Evolutionary conservation across 306 rosid species (phyloP).

Genomic region (Carpinus viminea): DNA sequence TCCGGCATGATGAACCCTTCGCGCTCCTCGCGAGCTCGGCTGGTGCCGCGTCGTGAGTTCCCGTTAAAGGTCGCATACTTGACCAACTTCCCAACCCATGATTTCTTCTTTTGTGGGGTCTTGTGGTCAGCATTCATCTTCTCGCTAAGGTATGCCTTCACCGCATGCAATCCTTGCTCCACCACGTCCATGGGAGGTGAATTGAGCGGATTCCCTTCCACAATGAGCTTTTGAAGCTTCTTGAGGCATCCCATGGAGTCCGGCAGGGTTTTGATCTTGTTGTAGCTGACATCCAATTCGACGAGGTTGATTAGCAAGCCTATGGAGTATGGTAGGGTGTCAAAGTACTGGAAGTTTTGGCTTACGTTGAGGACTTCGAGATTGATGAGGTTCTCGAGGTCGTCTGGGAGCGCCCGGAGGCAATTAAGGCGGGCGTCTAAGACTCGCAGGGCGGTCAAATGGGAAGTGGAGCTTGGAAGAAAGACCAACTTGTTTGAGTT

Average conservation of each 20-base stretch:
- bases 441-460: conserved; percentile 50
- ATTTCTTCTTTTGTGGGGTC: conserved; percentile 53
- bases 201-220: conserved; percentile 75
- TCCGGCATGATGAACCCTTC: conserved; percentile 51
- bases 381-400: conserved; percentile 78
- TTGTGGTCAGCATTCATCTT: conserved; percentile 54
- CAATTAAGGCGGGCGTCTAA: conserved; percentile 80
- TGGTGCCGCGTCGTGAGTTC: not conserved
- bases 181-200: conserved; percentile 68
- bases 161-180: conserved; percentile 60
- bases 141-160: conserved; percentile 61
- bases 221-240: conserved; percentile 58
- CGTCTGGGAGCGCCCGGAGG: conserved; percentile 67
- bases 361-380: conserved; percentile 75
- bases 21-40: conserved; percentile 31
- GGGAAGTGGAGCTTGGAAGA: conserved; percentile 66
- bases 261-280: conserved; percentile 53
- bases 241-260: conserved; percentile 75
- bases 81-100: conserved; percentile 69
- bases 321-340: conserved; percentile 65
- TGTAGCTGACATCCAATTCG: conserved; percentile 82
- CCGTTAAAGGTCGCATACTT: conserved; percentile 60
- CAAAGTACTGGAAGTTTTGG: conserved; percentile 85
- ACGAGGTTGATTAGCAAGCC: conserved; percentile 78
- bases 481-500: conserved; percentile 73